Evolutionary conservation across 2,329 filamentous ascomycete species (phyloP), one percentile per base, ranked within the genome.

Genomic region (Cladosporium velox): DNA sequence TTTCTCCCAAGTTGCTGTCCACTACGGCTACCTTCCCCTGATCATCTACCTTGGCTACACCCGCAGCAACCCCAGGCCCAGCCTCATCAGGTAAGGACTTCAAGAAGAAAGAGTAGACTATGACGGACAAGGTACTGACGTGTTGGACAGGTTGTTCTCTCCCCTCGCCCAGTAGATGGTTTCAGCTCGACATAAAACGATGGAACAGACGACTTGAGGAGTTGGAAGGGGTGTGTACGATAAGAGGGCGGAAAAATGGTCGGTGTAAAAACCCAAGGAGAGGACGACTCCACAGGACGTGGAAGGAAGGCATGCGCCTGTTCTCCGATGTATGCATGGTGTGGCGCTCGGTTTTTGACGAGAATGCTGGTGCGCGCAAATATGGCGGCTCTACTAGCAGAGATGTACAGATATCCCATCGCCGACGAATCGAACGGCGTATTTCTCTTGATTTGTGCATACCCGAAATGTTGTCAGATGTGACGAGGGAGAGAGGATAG

Each of bases 1-100:
- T 81, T 84, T 97, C 79, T 95, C 93, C 69, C 89, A 93, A 76
- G 90, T 97, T 75, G 93, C 91, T 67, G 91, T 99, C 77, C 95
- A 99, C 84, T 99, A 98, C 85, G 95, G 95, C 79, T 99, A 98
- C 81, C 88, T 99, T 67, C 95, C 95, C 74, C 82, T 99, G 80
- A 96, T 99, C 79, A 87, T 99, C 80, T 99, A 98, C 81, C 90
- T 99, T 75, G 95, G 94, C 74, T 98, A 97, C 84, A 96, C 94
- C 65, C 90, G 91, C 79, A 98, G 93, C 84, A 91, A 94, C 79
- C 95, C 95, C 49, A 88, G 91, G 78, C 95, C 95, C 65, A 90
- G 92, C 55, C 78, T 91, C 73, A 90, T 91, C 82, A 87, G 88
- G 89, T 91, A 49, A 47, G 67, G 28, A 54, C 51, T 34, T 11